These are phyloP conservation scores for Cytospora piceicola DNA, from an alignment of 2,329 filamentous ascomycete genomes.

Conservation along the genomic window DNA sequence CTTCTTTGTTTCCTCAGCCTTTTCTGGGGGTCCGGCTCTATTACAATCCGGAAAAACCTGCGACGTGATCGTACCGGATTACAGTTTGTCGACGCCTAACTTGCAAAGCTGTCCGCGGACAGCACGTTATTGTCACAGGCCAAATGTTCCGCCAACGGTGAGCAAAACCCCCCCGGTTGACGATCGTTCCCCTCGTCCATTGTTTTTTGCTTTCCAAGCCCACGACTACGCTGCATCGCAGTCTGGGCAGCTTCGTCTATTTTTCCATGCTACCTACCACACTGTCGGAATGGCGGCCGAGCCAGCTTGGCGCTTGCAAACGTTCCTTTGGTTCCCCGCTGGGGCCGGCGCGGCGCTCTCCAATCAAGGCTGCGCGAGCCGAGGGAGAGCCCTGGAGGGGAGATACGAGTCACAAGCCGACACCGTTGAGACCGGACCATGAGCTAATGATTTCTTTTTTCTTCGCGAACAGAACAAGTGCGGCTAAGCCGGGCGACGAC, in stretches of 20 bases:
- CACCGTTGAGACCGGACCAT: conserved; percentile 3
- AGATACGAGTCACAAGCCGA: conserved; percentile 1
- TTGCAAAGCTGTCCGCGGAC: conserved; percentile 12
- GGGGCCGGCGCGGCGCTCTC: background rate
- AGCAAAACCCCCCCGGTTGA: conserved; percentile 2
- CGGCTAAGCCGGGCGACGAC: conserved; percentile 85
- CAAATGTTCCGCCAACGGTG: conserved; percentile 32
- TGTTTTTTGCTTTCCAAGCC: background rate
- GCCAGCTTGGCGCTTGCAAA: background rate
- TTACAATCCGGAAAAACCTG: background rate
- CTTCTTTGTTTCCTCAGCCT: conserved; percentile 22
- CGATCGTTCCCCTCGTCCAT: background rate
- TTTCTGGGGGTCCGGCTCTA: conserved; percentile 15
- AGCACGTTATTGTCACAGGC: conserved; percentile 6
- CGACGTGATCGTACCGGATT: conserved; percentile 1
- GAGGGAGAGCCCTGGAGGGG: background rate
- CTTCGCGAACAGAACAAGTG: conserved; percentile 62
- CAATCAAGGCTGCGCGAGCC: conserved; percentile 2
- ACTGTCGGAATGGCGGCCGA: background rate
- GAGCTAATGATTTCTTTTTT: conserved; percentile 14
- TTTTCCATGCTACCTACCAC: background rate
- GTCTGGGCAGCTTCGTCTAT: background rate
- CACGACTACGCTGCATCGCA: background rate
- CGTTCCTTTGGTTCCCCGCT: too few relatives aligned
- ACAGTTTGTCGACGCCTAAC: conserved; percentile 3